phyloP scores from a whole-genome alignment of 2,329 filamentous ascomycete species.

The Epicoccum nigrum region DNA sequence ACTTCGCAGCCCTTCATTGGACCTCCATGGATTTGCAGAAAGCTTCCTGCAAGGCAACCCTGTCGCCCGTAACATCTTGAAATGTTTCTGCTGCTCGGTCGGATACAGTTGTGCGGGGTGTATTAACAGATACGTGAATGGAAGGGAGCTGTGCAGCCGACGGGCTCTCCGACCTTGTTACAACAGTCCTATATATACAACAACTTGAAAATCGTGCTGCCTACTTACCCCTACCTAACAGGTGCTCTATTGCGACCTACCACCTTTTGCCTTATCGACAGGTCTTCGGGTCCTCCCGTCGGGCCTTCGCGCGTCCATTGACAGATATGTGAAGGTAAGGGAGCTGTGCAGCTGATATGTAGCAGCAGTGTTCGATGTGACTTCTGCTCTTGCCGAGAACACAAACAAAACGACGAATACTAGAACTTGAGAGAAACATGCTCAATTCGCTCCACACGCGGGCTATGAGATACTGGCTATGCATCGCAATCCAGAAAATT shows the following conservation, averaged over 20 bases:
- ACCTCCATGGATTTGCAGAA: too few relatives aligned
- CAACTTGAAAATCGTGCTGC: too few relatives aligned
- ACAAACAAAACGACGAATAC: neutral
- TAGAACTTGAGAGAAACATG: neutral
- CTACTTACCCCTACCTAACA: too few relatives aligned
- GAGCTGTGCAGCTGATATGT: neutral
- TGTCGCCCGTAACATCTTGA: constrained; percentile 1
- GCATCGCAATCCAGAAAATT: neutral
- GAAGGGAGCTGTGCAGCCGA: neutral
- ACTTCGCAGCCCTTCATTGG: too few relatives aligned
- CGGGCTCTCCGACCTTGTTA: too few relatives aligned
- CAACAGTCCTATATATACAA: too few relatives aligned
- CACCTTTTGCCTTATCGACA: too few relatives aligned
- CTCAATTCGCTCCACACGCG: neutral
- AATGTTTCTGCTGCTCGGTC: neutral
- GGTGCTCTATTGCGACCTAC: too few relatives aligned
- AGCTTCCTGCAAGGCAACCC: constrained; percentile 1
- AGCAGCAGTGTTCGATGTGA: neutral
- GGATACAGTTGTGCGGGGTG: neutral
- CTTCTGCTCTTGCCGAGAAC: neutral
- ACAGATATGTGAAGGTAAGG: neutral
- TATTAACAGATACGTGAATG: neutral
- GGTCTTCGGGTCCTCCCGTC: too few relatives aligned
- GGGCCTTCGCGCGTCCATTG: too few relatives aligned
- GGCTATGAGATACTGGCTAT: neutral